Conservation (phyloP, 345 rosid genomes). For the Citropsis articulata region DNA sequence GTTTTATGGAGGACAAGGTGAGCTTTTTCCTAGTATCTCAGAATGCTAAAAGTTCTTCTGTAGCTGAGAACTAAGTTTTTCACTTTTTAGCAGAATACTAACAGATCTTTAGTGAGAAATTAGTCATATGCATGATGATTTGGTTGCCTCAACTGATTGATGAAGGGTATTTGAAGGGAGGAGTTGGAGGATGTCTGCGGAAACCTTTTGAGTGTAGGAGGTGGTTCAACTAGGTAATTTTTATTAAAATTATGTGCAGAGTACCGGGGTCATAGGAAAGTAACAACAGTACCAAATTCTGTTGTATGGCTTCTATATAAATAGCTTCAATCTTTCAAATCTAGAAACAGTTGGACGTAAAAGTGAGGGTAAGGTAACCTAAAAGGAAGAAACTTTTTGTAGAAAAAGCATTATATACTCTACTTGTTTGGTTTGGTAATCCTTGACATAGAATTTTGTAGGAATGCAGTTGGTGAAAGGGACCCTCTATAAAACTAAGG, state of each 20-base stretch:
- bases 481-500: not conserved
- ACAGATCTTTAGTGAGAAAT: not conserved
- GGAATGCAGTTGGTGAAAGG: not conserved
- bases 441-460: not conserved
- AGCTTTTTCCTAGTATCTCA: not conserved
- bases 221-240: not conserved
- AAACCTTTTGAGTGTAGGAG: not conserved
- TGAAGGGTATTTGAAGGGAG: not conserved
- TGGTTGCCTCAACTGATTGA: not conserved
- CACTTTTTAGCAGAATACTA: not conserved
- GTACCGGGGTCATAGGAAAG: not conserved
- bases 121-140: not conserved
- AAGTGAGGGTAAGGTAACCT: not conserved
- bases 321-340: not conserved
- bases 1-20: not conserved
- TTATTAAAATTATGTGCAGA: not conserved
- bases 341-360: not conserved
- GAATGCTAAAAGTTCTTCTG: not conserved
- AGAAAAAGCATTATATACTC: not conserved
- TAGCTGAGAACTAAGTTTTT: not conserved
- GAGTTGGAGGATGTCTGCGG: not conserved
- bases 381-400: not conserved
- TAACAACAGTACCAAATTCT: not conserved
- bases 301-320: not conserved
- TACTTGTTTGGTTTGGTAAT: not conserved